Conservation (phyloP, 371 early-diverging fungal species). For the Lichtheimia ornata region DNA sequence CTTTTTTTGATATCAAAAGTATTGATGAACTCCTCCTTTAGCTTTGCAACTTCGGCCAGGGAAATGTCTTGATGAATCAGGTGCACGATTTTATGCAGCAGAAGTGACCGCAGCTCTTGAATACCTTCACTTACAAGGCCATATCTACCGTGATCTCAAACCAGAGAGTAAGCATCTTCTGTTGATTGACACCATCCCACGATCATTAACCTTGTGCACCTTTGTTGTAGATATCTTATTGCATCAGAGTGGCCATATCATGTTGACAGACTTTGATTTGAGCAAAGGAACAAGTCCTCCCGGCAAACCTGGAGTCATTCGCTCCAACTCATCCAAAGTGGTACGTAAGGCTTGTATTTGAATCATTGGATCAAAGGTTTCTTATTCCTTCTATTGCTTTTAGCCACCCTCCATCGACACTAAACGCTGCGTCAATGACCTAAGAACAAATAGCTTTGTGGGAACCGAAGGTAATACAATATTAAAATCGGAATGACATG, state of each 20-base stretch:
- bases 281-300: constrained; percentile 85
- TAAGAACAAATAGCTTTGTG: constrained; percentile 95
- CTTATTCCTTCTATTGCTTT: constrained; percentile 5
- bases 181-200: background rate
- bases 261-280: constrained; percentile 96
- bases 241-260: constrained; percentile 94
- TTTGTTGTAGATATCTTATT: constrained; percentile 77
- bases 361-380: background rate
- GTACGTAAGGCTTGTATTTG: constrained; percentile 23
- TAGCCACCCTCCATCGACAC: constrained; percentile 79
- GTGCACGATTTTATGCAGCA: constrained; percentile 94
- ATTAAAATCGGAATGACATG: background rate
- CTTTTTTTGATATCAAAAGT: background rate
- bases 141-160: constrained; percentile 96
- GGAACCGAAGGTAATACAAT: constrained; percentile 82
- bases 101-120: constrained; percentile 92
- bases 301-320: constrained; percentile 77
- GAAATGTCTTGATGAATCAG: constrained; percentile 76
- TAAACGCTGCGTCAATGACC: constrained; percentile 78
- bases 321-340: constrained; percentile 51
- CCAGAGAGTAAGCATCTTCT: constrained; percentile 82
- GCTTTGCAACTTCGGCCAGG: constrained; percentile 78
- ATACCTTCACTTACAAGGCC: constrained; percentile 91
- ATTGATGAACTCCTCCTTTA: constrained; percentile 3
- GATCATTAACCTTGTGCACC: background rate